Conservation (phyloP, 78 protist genomes). For the Tieghemostelium lacteum region DNA sequence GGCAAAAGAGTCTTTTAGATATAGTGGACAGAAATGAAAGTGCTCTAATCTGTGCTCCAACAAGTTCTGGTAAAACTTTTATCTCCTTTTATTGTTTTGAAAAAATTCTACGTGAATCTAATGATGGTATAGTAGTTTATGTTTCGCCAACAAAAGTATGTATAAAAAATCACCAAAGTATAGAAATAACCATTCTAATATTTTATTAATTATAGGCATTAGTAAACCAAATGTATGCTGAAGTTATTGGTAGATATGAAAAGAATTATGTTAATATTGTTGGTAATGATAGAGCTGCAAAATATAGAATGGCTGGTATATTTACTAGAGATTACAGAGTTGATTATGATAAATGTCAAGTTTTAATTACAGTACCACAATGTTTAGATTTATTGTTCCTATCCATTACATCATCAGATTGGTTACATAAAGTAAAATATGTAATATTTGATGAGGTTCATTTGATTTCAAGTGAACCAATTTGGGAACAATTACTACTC, state of each 20-base stretch:
- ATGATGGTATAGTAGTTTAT: constrained; percentile 85
- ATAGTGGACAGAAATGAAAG: constrained; percentile 81
- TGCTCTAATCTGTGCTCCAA: constrained; percentile 91
- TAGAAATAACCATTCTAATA: no score
- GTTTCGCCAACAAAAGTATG: constrained; percentile 94
- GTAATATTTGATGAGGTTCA: constrained; percentile 95
- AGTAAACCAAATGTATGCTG: constrained; percentile 86
- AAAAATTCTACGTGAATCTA: constrained; percentile 17
- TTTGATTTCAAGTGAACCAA: constrained; percentile 74
- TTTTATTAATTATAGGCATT: no score
- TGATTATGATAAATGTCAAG: constrained; percentile 63
- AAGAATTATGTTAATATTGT: constrained; percentile 1
- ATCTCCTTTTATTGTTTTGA: constrained; percentile 90
- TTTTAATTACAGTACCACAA: constrained; percentile 79
- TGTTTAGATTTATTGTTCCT: constrained; percentile 76
- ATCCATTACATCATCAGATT: constrained; percentile 25
- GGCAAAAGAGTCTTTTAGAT: constrained; percentile 93
- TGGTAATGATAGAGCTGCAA: constrained; percentile 9
- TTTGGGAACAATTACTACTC: constrained; percentile 89
- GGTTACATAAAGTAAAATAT: constrained; percentile 75
- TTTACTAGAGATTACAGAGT: constrained; percentile 65
- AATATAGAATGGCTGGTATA: constrained; percentile 44
- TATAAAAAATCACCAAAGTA: no score
- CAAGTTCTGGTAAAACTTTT: constrained; percentile 95
- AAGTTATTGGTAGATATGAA: constrained; percentile 56